A percentile compares a stretch with the other conserved stretches of the same genome.
These are phyloP conservation scores for Monosporascus sp. DNA, from an alignment of 2,329 filamentous ascomycete genomes.

Conservation along the genomic window DNA sequence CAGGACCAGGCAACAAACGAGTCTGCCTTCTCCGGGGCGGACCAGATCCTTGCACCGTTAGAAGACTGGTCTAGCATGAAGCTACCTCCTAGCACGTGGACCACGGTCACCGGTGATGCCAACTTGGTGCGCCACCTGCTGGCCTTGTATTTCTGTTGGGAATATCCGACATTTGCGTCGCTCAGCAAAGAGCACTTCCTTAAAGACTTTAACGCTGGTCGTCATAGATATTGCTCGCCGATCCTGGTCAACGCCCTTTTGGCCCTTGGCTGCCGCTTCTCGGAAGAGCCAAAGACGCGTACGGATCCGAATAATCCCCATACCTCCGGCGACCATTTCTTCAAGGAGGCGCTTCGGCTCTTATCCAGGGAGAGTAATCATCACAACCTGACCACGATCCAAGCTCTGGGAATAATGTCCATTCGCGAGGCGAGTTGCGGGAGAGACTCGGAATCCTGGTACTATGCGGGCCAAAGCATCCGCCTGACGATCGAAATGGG, in stretches of 20 bases:
- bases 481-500: conserved; percentile 68
- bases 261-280: conserved; percentile 64
- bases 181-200: conserved; percentile 68
- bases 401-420: conserved; percentile 72
- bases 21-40: conserved; percentile 34
- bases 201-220: conserved; percentile 56
- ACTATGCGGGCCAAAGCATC: conserved; percentile 66
- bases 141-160: conserved; percentile 68
- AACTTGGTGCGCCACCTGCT: conserved; percentile 59
- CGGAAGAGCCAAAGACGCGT: conserved; percentile 58
- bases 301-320: conserved; percentile 57
- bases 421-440: conserved; percentile 69
- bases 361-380: conserved; percentile 53
- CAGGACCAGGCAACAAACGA: conserved; percentile 34
- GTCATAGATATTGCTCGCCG: conserved; percentile 61
- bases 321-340: conserved; percentile 69
- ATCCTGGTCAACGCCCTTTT: conserved; percentile 62
- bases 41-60: conserved; percentile 44
- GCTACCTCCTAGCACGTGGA: conserved; percentile 49
- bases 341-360: conserved; percentile 60
- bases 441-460: conserved; percentile 67
- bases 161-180: conserved; percentile 69
- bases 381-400: conserved; percentile 63
- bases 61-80: conserved; percentile 37
- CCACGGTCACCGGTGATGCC: conserved; percentile 52